Conservation (phyloP, 768 basidiomycete species). For the Agrocybe praecox region DNA sequence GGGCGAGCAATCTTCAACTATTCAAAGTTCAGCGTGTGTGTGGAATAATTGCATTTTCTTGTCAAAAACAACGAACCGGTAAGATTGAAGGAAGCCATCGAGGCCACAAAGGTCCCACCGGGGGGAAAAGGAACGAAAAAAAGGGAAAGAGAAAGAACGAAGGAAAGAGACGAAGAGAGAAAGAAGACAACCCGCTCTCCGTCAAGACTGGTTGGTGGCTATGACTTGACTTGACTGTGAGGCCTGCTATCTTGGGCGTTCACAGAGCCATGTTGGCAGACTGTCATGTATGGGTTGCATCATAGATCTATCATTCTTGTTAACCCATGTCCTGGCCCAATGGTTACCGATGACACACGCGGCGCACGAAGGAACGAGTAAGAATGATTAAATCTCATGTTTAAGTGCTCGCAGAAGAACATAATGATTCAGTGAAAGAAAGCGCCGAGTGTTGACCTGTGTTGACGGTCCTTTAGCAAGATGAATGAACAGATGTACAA, state of each 20-base stretch:
- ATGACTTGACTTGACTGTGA: neutral
- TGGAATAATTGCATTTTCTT: neutral
- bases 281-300: neutral
- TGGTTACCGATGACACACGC: neutral
- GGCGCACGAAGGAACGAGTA: neutral
- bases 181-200: neutral
- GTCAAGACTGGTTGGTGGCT: neutral
- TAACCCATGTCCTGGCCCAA: neutral
- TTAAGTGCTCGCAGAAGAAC: too few species aligned
- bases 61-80: conserved; percentile 30
- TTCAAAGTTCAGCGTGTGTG: neutral
- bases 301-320: neutral
- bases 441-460: too few species aligned
- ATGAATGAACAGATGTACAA: too few species aligned
- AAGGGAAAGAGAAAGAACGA: conserved; percentile 20
- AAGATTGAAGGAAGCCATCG: conserved; percentile 50
- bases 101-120: conserved; percentile 32
- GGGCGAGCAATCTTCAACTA: conserved; percentile 62
- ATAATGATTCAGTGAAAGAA: too few species aligned
- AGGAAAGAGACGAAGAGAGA: conserved; percentile 21
- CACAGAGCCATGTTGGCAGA: neutral
- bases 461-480: too few species aligned
- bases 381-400: too few species aligned
- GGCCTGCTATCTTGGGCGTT: neutral
- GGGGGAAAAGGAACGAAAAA: conserved; percentile 20